phyloP scores from a whole-genome alignment of 495 filamentous ascomycete species.

The Clavariopsis aquatica region DNA sequence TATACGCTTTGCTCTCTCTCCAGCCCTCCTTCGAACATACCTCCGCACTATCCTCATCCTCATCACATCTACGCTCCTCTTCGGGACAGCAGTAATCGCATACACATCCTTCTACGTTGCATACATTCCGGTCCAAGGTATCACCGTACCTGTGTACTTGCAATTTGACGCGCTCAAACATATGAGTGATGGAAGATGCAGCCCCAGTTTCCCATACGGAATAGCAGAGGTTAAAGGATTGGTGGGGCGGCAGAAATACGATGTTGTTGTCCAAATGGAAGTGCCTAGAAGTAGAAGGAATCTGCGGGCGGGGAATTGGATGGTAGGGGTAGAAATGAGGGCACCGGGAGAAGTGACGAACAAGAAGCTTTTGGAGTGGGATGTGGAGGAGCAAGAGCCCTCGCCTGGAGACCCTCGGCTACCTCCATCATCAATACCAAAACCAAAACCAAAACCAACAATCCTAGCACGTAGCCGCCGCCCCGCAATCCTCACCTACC shows the following conservation, averaged over 20 bases:
- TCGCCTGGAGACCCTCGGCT: not conserved
- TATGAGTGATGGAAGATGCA: not conserved
- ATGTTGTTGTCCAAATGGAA: constrained; percentile 59
- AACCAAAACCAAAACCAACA: constrained; percentile 18
- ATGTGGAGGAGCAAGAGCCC: constrained; percentile 5
- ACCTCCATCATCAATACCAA: too few relatives aligned
- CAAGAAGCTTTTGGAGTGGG: constrained; percentile 17
- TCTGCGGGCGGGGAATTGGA: constrained; percentile 78
- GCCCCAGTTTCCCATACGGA: constrained; percentile 51
- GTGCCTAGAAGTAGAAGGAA: constrained; percentile 64
- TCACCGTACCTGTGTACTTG: constrained; percentile 68
- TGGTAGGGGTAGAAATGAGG: constrained; percentile 76
- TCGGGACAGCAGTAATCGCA: constrained; percentile 63
- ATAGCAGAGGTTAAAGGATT: constrained; percentile 46
- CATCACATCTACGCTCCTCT: constrained; percentile 57
- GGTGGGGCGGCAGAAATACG: constrained; percentile 61
- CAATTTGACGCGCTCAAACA: constrained; percentile 61
- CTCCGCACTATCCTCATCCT: constrained; percentile 67
- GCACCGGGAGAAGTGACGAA: constrained; percentile 36
- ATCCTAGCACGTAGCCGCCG: constrained; percentile 55
- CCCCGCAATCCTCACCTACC: constrained; percentile 67
- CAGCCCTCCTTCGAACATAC: constrained; percentile 68
- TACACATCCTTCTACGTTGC: constrained; percentile 80
- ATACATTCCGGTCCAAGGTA: constrained; percentile 72
- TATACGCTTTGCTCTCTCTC: constrained; percentile 60